A percentile compares a stretch with the other conserved stretches of the same genome.
These are phyloP conservation scores for Verticillium zaregamsianum DNA, from an alignment of 2,329 filamentous ascomycete species.

Conservation along the genomic window DNA sequence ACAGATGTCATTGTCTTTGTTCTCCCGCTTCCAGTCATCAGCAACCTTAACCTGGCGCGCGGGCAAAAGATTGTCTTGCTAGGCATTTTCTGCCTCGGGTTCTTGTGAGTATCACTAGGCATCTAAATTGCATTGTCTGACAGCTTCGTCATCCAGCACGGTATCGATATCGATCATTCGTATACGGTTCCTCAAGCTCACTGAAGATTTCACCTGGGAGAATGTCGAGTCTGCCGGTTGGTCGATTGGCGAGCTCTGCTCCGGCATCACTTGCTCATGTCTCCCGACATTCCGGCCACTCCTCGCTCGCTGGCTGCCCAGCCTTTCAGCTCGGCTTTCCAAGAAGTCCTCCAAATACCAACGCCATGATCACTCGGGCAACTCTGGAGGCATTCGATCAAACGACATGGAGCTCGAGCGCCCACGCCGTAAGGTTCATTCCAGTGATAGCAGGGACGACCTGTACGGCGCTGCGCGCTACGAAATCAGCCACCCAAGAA, in stretches of 20 bases:
- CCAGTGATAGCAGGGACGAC: too few relatives aligned
- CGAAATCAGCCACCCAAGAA: too few relatives aligned
- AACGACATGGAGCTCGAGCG: too few relatives aligned
- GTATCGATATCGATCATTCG: slow-evolving; percentile 19
- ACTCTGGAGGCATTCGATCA: too few relatives aligned
- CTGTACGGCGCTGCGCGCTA: too few relatives aligned
- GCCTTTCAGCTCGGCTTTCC: too few relatives aligned
- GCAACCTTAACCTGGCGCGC: slow-evolving; percentile 6
- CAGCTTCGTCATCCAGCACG: slow-evolving; percentile 6
- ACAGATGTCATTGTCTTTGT: slow-evolving; percentile 13
- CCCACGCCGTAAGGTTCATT: too few relatives aligned
- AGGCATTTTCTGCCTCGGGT: slow-evolving; percentile 11
- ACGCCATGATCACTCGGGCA: too few relatives aligned
- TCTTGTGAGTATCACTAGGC: not conserved
- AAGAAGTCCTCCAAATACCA: too few relatives aligned
- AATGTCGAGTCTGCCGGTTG: slow-evolving; percentile 18
- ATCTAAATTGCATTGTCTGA: not conserved
- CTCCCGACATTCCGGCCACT: slow-evolving; percentile 19
- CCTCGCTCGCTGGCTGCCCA: slow-evolving; percentile 2
- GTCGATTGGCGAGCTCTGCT: slow-evolving; percentile 18
- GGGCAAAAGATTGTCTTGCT: slow-evolving; percentile 16
- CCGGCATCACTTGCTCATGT: slow-evolving; percentile 17
- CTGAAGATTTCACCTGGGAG: slow-evolving; percentile 16
- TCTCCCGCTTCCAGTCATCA: slow-evolving; percentile 13
- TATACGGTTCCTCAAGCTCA: slow-evolving; percentile 14